Conservation (phyloP, 768 basidiomycete genomes). For the Macrolepiota albuminosa region DNA sequence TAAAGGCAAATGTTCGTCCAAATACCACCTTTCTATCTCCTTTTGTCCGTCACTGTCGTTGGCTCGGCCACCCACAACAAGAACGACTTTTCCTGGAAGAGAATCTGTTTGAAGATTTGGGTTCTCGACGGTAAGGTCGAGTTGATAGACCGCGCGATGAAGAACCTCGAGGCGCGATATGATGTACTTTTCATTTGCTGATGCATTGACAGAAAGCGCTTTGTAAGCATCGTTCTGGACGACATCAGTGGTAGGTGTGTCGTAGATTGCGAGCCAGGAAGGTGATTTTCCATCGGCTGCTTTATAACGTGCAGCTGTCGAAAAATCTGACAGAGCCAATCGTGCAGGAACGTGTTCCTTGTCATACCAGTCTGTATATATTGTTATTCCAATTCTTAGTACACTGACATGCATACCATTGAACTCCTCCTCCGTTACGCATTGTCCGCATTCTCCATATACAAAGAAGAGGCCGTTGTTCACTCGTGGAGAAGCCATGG, state of each 20-base stretch:
- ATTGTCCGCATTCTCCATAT: constrained; percentile 21
- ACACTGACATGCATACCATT: constrained; percentile 17
- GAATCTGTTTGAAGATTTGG: constrained; percentile 3
- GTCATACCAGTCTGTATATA: constrained; percentile 27
- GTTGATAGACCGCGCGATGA: constrained; percentile 22
- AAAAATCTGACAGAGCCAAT: constrained; percentile 23
- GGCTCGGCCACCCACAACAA: constrained; percentile 14
- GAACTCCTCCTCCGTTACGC: constrained; percentile 23
- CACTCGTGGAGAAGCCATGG: neutral
- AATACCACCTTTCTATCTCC: constrained; percentile 27
- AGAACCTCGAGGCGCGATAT: constrained; percentile 20
- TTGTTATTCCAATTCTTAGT: neutral
- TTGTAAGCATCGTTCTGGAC: constrained; percentile 20
- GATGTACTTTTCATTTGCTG: constrained; percentile 21
- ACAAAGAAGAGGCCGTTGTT: constrained; percentile 26
- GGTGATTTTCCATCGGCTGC: constrained; percentile 21
- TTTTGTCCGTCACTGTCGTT: constrained; percentile 15
- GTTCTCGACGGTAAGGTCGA: constrained; percentile 12
- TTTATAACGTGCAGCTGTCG: constrained; percentile 24
- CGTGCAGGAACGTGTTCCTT: constrained; percentile 28
- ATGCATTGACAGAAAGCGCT: constrained; percentile 18
- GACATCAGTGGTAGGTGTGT: constrained; percentile 19
- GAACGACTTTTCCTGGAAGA: constrained; percentile 14
- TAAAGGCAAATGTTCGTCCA: constrained; percentile 22
- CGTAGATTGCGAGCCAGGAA: constrained; percentile 27